Percentiles rank a stretch among this genome's conserved stretches.
Evolutionary conservation across 2,329 filamentous ascomycete species (phyloP).

Genomic region (Fonsecaea multimorphosa): DNA sequence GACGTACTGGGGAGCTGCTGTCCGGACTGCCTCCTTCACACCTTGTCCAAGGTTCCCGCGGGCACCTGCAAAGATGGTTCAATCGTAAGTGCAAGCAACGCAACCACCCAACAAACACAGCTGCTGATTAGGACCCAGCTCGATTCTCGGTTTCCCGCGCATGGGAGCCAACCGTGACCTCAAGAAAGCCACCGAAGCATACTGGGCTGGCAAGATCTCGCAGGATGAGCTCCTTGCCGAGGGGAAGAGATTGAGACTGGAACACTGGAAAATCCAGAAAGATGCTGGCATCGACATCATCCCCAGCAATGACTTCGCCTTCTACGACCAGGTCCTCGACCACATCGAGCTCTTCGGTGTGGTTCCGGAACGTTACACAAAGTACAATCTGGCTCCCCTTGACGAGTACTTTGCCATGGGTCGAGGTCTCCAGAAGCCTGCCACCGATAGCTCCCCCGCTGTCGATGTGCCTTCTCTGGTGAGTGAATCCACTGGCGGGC

Average conservation of each 20-base stretch:
- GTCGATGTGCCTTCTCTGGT: constrained; percentile 87
- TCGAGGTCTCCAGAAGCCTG: constrained; percentile 93
- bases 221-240: constrained; percentile 88
- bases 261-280: constrained; percentile 99
- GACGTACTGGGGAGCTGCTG: constrained; percentile 34
- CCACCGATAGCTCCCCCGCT: constrained; percentile 51
- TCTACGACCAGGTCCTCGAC: constrained; percentile 96
- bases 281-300: constrained; percentile 96
- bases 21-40: constrained; percentile 20
- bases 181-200: constrained; percentile 99
- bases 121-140: constrained; percentile 47
- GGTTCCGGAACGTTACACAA: constrained; percentile 90
- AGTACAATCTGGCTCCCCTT: constrained; percentile 82
- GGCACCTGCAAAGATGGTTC: constrained; percentile 60
- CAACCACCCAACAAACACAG: neutral
- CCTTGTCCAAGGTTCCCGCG: constrained; percentile 8
- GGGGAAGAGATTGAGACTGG: constrained; percentile 94
- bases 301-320: constrained; percentile 99
- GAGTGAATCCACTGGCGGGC: constrained; percentile 44
- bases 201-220: constrained; percentile 93
- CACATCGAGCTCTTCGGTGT: constrained; percentile 98
- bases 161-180: constrained; percentile 98
- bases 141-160: constrained; percentile 97
- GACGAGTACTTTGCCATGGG: constrained; percentile 99
- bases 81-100: constrained; percentile 58